A percentile compares a stretch with the other conserved stretches of the same genome.
phyloP scores from a whole-genome alignment of 2,329 filamentous ascomycete genomes.

The Mollisia scopiformis region DNA sequence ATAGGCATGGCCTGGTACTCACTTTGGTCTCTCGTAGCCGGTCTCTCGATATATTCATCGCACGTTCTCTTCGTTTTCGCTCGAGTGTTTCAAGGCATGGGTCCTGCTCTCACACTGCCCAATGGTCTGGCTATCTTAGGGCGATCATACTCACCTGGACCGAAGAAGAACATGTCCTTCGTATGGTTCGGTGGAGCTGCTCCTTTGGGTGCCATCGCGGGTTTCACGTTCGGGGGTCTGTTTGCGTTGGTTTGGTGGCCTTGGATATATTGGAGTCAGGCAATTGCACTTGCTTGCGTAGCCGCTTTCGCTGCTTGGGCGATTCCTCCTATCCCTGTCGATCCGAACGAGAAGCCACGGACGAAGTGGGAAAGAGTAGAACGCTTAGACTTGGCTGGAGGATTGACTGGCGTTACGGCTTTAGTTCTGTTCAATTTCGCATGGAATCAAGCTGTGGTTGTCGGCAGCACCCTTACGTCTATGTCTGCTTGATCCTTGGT shows the following conservation, averaged over 20 bases:
- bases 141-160: background rate
- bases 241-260: background rate
- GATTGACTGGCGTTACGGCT: conserved; percentile 50
- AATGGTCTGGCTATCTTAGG: background rate
- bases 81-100: background rate
- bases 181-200: conserved; percentile 39
- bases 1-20: background rate
- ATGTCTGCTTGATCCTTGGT: conserved; percentile 48
- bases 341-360: background rate
- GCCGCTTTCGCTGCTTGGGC: background rate
- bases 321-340: background rate
- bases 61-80: background rate
- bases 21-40: background rate
- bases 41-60: background rate
- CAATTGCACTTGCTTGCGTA: background rate
- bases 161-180: background rate
- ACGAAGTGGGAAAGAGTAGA: conserved; percentile 16
- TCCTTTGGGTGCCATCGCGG: conserved; percentile 47
- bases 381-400: conserved; percentile 34
- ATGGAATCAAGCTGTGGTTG: conserved; percentile 63
- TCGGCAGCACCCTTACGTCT: conserved; percentile 18
- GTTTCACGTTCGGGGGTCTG: conserved; percentile 18
- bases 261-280: background rate
- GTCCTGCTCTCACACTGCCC: background rate
- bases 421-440: conserved; percentile 68